These are phyloP conservation scores for Athelia sp. DNA, from an alignment of 1,284 basidiomycete genomes.

Conservation along the genomic window DNA sequence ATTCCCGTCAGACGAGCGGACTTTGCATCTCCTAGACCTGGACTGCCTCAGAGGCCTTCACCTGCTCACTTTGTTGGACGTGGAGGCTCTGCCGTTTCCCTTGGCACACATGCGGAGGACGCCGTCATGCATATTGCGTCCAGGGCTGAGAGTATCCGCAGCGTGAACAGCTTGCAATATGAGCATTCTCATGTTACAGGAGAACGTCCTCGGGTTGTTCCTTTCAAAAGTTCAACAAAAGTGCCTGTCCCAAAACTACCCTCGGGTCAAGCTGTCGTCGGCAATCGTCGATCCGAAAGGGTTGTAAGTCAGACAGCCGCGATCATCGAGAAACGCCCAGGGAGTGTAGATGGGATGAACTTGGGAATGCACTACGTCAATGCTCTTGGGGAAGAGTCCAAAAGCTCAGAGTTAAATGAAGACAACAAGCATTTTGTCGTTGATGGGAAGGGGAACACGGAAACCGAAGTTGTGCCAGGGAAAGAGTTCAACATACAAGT, in stretches of 20 bases:
- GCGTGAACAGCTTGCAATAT: conserved; percentile 19
- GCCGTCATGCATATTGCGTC: conserved; percentile 44
- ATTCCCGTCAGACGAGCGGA: conserved; percentile 63
- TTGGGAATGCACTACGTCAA: conserved; percentile 67
- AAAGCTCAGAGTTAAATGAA: conserved; percentile 19
- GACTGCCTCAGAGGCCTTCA: conserved; percentile 15
- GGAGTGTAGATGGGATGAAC: conserved; percentile 49
- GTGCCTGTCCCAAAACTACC: conserved; percentile 52
- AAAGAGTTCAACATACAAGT: background rate
- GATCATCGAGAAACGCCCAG: conserved; percentile 33
- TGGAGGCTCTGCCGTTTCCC: conserved; percentile 26
- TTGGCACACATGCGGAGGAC: conserved; percentile 36
- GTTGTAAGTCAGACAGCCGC: conserved; percentile 64
- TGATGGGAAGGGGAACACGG: conserved; percentile 13
- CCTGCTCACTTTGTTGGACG: conserved; percentile 35
- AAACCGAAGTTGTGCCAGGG: background rate
- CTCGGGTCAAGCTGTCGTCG: conserved; percentile 25
- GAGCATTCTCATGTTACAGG: conserved; percentile 3
- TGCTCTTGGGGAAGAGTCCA: conserved; percentile 42
- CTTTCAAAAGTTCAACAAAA: conserved; percentile 65
- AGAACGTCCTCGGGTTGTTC: conserved; percentile 60
- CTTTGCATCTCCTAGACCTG: conserved; percentile 45
- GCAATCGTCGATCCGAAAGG: conserved; percentile 29
- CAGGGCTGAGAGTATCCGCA: conserved; percentile 43
- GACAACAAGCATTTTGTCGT: conserved; percentile 33